phyloP scores from a whole-genome alignment of 2,329 filamentous ascomycete genomes.

The Dactylellina drechsleri region DNA sequence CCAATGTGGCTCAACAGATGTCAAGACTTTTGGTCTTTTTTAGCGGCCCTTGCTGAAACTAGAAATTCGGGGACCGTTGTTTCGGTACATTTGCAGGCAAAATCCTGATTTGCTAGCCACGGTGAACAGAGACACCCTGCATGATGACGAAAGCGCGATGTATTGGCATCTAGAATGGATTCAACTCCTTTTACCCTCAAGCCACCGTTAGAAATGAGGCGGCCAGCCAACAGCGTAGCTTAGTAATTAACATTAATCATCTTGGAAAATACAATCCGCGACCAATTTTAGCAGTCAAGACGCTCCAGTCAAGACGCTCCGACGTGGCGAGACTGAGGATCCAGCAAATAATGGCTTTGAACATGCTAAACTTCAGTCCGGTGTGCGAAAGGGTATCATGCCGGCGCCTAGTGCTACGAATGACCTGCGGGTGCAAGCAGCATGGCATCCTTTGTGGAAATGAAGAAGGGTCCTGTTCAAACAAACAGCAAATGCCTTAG shows the following conservation, averaged over 20 bases:
- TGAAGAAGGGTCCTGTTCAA: not conserved
- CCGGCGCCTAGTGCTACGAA: constrained; percentile 20
- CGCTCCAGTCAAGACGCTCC: constrained; percentile 6
- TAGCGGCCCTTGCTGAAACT: constrained; percentile 5
- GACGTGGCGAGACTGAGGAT: constrained; percentile 19
- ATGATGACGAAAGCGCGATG: constrained; percentile 44
- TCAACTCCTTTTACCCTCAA: constrained; percentile 8
- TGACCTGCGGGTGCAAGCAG: constrained; percentile 17
- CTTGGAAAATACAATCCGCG: constrained; percentile 10
- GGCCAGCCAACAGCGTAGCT: not conserved
- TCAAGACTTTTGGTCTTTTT: constrained; percentile 26
- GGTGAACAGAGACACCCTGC: constrained; percentile 26
- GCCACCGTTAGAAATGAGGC: constrained; percentile 30
- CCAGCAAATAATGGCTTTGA: not conserved
- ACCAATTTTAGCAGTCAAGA: not conserved
- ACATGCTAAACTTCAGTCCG: too few species aligned
- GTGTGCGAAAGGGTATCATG: too few species aligned
- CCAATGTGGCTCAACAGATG: not conserved
- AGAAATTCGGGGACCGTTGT: constrained; percentile 21
- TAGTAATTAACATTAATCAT: not conserved
- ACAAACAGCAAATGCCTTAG: too few species aligned
- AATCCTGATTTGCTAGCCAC: constrained; percentile 52
- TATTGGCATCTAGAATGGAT: not conserved
- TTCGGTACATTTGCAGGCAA: constrained; percentile 52
- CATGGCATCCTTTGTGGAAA: not conserved